phyloP scores from a whole-genome alignment of 441 rosid genomes.

The Metrosideros polymorpha region DNA sequence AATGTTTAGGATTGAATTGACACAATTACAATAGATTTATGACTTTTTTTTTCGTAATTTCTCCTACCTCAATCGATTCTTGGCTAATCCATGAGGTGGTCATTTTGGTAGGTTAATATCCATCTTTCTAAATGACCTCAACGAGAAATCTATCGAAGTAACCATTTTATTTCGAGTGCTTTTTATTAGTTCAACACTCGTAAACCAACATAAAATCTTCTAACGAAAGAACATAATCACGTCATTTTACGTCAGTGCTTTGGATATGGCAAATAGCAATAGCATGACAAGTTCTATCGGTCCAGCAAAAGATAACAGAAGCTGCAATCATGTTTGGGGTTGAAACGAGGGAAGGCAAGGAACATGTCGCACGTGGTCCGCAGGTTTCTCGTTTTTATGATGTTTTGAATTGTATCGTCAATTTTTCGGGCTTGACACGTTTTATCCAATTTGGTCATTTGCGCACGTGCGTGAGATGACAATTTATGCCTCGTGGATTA shows the following conservation, averaged over 20 bases:
- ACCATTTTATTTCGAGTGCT: background rate
- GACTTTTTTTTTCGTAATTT: too few species aligned
- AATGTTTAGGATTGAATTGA: too few species aligned
- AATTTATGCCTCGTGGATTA: background rate
- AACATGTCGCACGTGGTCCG: background rate
- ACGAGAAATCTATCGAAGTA: background rate
- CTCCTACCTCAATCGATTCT: background rate
- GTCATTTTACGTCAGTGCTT: too few species aligned
- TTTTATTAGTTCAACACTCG: background rate
- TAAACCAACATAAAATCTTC: rapidly evolving
- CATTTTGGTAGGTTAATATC: background rate
- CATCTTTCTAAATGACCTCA: background rate
- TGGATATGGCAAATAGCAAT: background rate
- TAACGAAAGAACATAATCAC: background rate
- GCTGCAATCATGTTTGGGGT: background rate
- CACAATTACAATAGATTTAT: too few species aligned
- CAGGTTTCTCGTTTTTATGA: background rate
- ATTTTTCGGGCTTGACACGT: background rate
- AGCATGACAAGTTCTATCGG: background rate
- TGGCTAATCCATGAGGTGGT: background rate
- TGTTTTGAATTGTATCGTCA: background rate
- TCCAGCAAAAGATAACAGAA: background rate
- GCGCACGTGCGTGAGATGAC: background rate
- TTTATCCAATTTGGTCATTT: background rate
- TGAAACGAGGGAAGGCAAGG: background rate